Conservation (phyloP, 306 rosid genomes). For the Herpetospermum pedunculosum region DNA sequence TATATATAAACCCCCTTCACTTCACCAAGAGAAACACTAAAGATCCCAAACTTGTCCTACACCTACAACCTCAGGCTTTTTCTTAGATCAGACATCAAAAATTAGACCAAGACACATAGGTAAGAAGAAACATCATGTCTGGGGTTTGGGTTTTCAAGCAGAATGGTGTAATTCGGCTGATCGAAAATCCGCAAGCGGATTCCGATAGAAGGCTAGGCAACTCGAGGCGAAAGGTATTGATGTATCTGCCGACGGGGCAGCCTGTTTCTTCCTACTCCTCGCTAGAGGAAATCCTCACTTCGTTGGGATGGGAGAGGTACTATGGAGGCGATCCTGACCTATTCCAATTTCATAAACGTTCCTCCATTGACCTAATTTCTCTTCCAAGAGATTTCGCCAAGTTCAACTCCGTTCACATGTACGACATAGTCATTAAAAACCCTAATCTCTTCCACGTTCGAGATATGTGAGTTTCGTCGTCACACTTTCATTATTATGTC, state of each 20-base stretch:
- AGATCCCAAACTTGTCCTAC: not conserved
- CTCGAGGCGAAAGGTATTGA: constrained; percentile 41
- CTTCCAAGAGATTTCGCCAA: constrained; percentile 68
- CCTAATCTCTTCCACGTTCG: constrained; percentile 85
- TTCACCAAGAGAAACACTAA: constrained; percentile 12
- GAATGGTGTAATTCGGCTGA: constrained; percentile 56
- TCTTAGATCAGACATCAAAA: not conserved
- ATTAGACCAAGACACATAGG: not conserved
- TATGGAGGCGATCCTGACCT: constrained; percentile 72
- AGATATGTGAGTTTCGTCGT: constrained; percentile 40
- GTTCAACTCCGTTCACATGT: constrained; percentile 85
- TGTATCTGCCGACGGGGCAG: constrained; percentile 56
- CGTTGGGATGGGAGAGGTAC: constrained; percentile 94
- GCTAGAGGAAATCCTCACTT: constrained; percentile 50
- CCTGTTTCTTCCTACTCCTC: constrained; percentile 47
- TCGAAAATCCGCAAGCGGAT: constrained; percentile 62
- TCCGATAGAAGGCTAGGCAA: constrained; percentile 27
- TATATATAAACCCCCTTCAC: constrained; percentile 43
- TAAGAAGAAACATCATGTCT: constrained; percentile 41
- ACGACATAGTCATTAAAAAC: constrained; percentile 71
- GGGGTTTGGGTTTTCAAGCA: constrained; percentile 90
- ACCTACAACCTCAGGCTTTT: too few species aligned
- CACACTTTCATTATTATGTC: not conserved
- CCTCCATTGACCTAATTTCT: constrained; percentile 80
- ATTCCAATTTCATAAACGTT: constrained; percentile 74